phyloP scores from a whole-genome alignment of 257 asterid genomes.

The Solanum chilense region DNA sequence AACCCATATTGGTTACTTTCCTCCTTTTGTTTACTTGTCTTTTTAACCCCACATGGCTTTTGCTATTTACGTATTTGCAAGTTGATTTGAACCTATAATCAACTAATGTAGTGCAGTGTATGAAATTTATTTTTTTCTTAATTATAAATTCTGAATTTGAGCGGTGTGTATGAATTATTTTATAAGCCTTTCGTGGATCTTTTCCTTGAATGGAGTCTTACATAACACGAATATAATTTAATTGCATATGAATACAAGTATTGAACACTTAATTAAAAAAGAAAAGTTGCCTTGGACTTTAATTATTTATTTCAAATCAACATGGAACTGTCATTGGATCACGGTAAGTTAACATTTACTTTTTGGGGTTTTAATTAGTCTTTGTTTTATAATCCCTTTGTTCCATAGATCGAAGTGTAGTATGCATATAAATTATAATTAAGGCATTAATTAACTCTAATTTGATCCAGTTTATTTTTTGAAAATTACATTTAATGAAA shows the following conservation, averaged over 20 bases:
- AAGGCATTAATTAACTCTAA: not conserved
- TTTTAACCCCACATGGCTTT: not conserved
- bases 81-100: not conserved
- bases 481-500: not conserved
- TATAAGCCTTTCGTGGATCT: no score
- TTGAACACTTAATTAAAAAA: fast-evolving
- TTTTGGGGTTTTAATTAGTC: not conserved
- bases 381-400: not conserved
- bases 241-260: no score
- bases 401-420: not conserved
- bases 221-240: fast-evolving
- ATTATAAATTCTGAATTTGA: no score
- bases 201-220: not conserved
- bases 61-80: not conserved
- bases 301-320: not conserved
- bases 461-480: not conserved
- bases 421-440: not conserved
- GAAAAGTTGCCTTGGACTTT: not conserved
- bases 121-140: no score
- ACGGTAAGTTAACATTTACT: not conserved
- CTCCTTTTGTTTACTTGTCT: not conserved
- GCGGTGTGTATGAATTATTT: no score
- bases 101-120: fast-evolving
- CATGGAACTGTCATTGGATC: not conserved
- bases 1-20: not conserved